Evolutionary conservation across 352 stramenopile species (phyloP).

Genomic region (Pilasporangium apinafurcum): DNA sequence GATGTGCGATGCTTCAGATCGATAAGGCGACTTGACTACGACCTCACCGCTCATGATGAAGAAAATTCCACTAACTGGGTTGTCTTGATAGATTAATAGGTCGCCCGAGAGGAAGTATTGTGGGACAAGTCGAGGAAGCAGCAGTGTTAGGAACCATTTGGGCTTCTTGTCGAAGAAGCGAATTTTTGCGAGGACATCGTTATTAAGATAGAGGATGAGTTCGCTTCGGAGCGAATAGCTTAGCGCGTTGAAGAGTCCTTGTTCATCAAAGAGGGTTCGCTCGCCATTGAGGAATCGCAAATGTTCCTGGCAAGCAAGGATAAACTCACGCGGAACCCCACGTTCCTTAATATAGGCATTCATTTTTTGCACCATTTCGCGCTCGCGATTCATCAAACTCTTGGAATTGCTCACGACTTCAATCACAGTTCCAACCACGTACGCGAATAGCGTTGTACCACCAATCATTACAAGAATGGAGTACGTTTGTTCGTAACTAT

Average conservation of each 20-base stretch:
- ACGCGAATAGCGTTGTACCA: constrained; percentile 76
- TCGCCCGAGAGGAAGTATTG: constrained; percentile 68
- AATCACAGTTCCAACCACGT: constrained; percentile 77
- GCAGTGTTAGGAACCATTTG: constrained; percentile 74
- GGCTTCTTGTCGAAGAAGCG: constrained; percentile 83
- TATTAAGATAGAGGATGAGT: constrained; percentile 62
- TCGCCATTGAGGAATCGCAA: constrained; percentile 62
- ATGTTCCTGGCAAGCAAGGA: constrained; percentile 65
- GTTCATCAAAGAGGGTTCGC: constrained; percentile 66
- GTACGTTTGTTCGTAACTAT: constrained; percentile 62
- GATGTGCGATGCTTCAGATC: background rate
- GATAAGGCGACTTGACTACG: constrained; percentile 32
- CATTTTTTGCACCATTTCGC: constrained; percentile 59
- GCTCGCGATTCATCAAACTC: constrained; percentile 65
- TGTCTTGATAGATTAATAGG: constrained; percentile 66
- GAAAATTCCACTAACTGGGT: constrained; percentile 66
- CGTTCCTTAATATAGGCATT: constrained; percentile 81
- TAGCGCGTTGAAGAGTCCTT: constrained; percentile 52
- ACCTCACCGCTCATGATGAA: constrained; percentile 65
- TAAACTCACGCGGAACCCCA: constrained; percentile 62
- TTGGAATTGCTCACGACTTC: constrained; percentile 78
- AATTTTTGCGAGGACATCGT: constrained; percentile 44
- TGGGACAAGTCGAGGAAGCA: constrained; percentile 54
- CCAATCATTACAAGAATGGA: constrained; percentile 81
- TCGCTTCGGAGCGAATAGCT: constrained; percentile 61